Base-by-base conservation (phyloP, 106 monocot species). In the Apostasia shenzhenica region DNA sequence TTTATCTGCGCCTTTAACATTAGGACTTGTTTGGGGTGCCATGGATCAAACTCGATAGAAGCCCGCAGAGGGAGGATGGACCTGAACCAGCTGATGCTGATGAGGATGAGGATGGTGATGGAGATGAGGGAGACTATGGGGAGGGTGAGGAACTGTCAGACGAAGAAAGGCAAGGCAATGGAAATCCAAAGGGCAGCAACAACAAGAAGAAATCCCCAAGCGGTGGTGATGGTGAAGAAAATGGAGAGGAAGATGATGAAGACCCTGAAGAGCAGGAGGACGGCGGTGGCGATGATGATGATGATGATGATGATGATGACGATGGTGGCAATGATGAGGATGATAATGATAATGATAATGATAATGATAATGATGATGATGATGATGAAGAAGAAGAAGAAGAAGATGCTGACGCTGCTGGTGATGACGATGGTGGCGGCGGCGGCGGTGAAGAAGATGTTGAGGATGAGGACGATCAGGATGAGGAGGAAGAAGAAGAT, bases 311-410 rank as follows among this genome's bases (percentile, higher is more conserved):
- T 26, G 26, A 26, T 26, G 26, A 26, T 3, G 44, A 11, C 0
- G 61, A 44, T 3, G 61, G 44, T 41, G 61, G 44, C 1, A 44
- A 62, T 1, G 61, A 62, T 44, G 61, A 45, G 5, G 61, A 45
- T 40, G 43, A 41, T 45, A 12, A 62, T 12, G 61, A 62, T 3
- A 41, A 62, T 12, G 61, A 62, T 10, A 40, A 62, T 62, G 61
- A 13, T 12, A 44, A 62, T 13, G 44, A 45, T 61, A 43, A 61
- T 45, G 61, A 45, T 45, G 61, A 62, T 3, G 59, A 59, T 40
- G 61, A 62, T 44, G 61, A 62, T 3, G 61, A 62, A 4, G 61
- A 62, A 0, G 61, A 61, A 2, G 61, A 61, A 43, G 61, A 62
- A 0, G 61, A 62, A 0, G 61, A 62, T 3, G 61, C 10, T 1